These are phyloP conservation scores for Diaporthe velutina DNA, from an alignment of 2,329 filamentous ascomycete species.

Conservation along the genomic window DNA sequence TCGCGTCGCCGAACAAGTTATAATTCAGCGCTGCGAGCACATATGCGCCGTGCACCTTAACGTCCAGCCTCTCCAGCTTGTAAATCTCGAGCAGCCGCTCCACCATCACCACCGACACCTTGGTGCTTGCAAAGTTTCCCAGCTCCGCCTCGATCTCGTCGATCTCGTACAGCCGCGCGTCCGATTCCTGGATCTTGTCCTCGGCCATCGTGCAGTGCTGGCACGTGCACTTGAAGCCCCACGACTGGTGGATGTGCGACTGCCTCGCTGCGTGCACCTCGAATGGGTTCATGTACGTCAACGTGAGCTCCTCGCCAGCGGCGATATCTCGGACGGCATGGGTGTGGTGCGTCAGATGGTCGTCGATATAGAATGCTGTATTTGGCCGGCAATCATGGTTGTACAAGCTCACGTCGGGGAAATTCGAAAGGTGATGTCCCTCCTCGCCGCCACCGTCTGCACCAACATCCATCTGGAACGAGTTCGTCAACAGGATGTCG, in stretches of 20 bases:
- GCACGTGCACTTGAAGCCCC: slow-evolving; percentile 53
- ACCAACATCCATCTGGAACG: slow-evolving; percentile 43
- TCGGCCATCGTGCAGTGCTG: slow-evolving; percentile 45
- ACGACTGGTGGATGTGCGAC: slow-evolving; percentile 46
- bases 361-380: slow-evolving; percentile 48
- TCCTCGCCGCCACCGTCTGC: background rate
- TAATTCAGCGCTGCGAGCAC: slow-evolving; percentile 52
- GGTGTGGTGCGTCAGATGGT: slow-evolving; percentile 49
- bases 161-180: slow-evolving; percentile 48
- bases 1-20: slow-evolving; percentile 47
- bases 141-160: slow-evolving; percentile 39
- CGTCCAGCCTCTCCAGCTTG: slow-evolving; percentile 67
- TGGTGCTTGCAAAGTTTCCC: slow-evolving; percentile 42
- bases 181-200: slow-evolving; percentile 40
- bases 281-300: slow-evolving; percentile 52
- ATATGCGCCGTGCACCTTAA: slow-evolving; percentile 51
- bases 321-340: slow-evolving; percentile 47
- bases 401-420: slow-evolving; percentile 50
- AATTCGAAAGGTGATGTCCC: slow-evolving; percentile 40
- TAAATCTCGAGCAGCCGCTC: slow-evolving; percentile 62
- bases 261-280: slow-evolving; percentile 45
- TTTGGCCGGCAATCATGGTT: slow-evolving; percentile 56
- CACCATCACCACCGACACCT: slow-evolving; percentile 55
- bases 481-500: slow-evolving; percentile 46
- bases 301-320: slow-evolving; percentile 52